Conservation (phyloP, 1,284 basidiomycete species). For the Cystobasidium sp. region DNA sequence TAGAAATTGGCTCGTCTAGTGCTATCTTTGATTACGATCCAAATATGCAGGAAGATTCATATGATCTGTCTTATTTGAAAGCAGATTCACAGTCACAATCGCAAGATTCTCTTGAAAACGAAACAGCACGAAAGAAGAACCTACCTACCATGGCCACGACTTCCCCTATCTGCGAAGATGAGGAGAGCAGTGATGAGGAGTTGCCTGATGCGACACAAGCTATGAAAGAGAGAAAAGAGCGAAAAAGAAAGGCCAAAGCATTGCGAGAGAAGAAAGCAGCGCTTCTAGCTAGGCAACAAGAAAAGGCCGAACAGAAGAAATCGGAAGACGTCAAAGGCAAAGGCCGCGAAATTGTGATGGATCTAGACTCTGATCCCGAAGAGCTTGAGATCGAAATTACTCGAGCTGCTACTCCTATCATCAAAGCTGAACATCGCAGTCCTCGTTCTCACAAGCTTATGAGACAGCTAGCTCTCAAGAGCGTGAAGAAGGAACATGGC, state of each 20-base stretch:
- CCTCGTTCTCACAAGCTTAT: conserved; percentile 9
- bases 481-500: conserved; percentile 25
- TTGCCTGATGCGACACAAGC: conserved; percentile 11
- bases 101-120: not conserved
- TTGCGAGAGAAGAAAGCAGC: conserved; percentile 34
- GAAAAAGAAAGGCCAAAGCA: conserved; percentile 10
- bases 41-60: conserved; percentile 26
- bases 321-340: conserved; percentile 31
- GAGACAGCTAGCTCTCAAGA: not conserved
- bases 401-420: conserved; percentile 24
- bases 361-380: conserved; percentile 30
- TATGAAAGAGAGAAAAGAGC: not conserved
- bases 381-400: conserved; percentile 26
- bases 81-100: conserved; percentile 30
- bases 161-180: not conserved
- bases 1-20: conserved; percentile 39
- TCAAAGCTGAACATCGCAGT: conserved; percentile 11
- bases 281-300: conserved; percentile 17
- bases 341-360: conserved; percentile 21
- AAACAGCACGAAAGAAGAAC: not conserved
- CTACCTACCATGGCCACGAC: conserved; percentile 3
- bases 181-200: conserved; percentile 30
- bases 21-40: conserved; percentile 28
- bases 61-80: conserved; percentile 27
- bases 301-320: not conserved